These are phyloP conservation scores for Fomitopsis schrenkii DNA, from an alignment of 1,284 basidiomycete genomes.

Conservation along the genomic window DNA sequence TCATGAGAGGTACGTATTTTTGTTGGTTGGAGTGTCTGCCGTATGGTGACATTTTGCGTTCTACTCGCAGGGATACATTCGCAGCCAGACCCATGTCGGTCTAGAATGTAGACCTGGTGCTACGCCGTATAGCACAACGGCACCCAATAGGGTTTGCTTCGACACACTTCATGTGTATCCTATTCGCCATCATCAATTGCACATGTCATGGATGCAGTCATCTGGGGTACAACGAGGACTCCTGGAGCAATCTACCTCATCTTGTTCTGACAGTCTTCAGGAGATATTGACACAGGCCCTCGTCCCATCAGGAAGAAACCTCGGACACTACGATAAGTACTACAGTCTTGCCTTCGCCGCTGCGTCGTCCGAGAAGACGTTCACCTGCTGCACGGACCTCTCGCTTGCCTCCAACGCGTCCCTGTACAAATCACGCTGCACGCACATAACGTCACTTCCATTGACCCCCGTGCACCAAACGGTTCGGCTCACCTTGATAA, in stretches of 20 bases:
- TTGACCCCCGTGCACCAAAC: not conserved
- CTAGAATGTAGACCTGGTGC: no score
- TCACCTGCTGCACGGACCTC: conserved; percentile 21
- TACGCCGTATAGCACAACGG: not conserved
- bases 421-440: conserved; percentile 38
- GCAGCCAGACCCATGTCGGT: no score
- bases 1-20: not conserved
- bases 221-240: no score
- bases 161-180: no score
- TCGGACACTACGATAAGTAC: not conserved
- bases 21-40: not conserved
- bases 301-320: no score
- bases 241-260: no score
- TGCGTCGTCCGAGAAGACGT: conserved; percentile 26
- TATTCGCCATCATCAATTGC: no score
- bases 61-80: not conserved
- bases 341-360: conserved; percentile 31
- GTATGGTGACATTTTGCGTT: not conserved
- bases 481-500: conserved; percentile 47
- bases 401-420: conserved; percentile 31
- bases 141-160: not conserved
- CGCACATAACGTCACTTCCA: conserved; percentile 2
- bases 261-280: no score
- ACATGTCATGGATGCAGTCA: no score
- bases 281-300: no score